Evolutionary conservation across 164 flowering plant genomes (phyloP).

Genomic region (Tinospora cordifolia): DNA sequence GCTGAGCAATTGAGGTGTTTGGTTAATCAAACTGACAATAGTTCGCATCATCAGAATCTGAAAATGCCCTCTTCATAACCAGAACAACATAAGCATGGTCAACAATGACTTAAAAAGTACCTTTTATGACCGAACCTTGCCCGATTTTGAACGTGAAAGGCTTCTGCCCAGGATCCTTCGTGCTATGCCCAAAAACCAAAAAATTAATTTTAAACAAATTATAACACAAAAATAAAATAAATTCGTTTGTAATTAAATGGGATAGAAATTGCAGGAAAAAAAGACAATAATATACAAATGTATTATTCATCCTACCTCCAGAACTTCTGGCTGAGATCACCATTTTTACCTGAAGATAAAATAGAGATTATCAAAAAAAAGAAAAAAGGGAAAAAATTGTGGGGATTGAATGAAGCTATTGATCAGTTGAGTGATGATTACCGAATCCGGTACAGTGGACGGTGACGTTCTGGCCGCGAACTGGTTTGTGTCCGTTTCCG

Average conservation of each 20-base stretch:
- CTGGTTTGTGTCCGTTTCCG: constrained; percentile 77
- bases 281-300: too few relatives aligned
- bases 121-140: constrained; percentile 78
- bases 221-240: not conserved
- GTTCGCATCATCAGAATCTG: not conserved
- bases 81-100: too few relatives aligned
- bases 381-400: not conserved
- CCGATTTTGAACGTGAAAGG: constrained; percentile 83
- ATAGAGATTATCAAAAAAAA: not conserved
- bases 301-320: constrained; percentile 59
- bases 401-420: not conserved
- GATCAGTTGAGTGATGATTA: constrained; percentile 1
- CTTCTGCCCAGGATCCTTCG: constrained; percentile 94
- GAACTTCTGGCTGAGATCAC: constrained; percentile 69
- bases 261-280: too few relatives aligned
- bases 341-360: constrained; percentile 58
- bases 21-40: too few relatives aligned
- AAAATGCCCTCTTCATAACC: not conserved
- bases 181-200: constrained; percentile 30
- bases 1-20: too few relatives aligned
- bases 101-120: constrained; percentile 22
- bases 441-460: constrained; percentile 96
- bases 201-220: not conserved
- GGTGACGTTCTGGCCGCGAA: constrained; percentile 63
- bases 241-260: too few relatives aligned